phyloP scores from a whole-genome alignment of 805 yeast genomes.

The Cyberlindnera xishuangbannaensis region DNA sequence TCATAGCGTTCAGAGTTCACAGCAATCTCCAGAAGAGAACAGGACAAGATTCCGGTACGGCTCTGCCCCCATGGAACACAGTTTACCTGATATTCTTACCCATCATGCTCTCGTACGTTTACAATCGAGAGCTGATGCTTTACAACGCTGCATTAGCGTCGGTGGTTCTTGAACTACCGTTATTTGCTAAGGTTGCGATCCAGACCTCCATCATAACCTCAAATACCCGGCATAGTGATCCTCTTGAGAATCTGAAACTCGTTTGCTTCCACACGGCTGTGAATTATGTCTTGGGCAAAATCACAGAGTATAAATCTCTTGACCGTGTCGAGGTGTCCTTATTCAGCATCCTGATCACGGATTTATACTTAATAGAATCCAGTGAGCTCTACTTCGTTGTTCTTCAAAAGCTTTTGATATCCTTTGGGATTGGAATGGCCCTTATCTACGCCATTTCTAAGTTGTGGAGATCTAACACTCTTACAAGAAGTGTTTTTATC shows the following conservation, averaged over 20 bases:
- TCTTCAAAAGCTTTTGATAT: slow-evolving; percentile 27
- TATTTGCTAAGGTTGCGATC: slow-evolving; percentile 16
- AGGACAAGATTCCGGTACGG: slow-evolving; percentile 2
- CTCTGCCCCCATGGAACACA: slow-evolving; percentile 29
- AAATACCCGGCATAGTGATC: slow-evolving; percentile 18
- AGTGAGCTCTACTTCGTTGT: slow-evolving; percentile 25
- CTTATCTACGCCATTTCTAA: slow-evolving; percentile 21
- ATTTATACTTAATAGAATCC: slow-evolving; percentile 27
- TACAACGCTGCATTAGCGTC: slow-evolving; percentile 28
- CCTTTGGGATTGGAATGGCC: slow-evolving; percentile 24
- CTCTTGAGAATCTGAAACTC: slow-evolving; percentile 15
- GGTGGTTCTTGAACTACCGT: slow-evolving; percentile 26
- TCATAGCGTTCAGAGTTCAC: slow-evolving; percentile 16
- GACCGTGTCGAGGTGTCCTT: slow-evolving; percentile 33
- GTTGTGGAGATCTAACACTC: slow-evolving; percentile 12
- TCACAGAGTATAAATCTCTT: slow-evolving; percentile 32
- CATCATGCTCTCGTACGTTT: slow-evolving; percentile 25
- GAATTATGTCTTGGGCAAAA: slow-evolving; percentile 21
- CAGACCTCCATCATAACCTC: slow-evolving; percentile 19
- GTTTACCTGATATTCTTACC: slow-evolving; percentile 31
- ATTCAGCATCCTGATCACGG: slow-evolving; percentile 32
- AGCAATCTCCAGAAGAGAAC: background rate
- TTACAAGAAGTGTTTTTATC: slow-evolving; percentile 22
- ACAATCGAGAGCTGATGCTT: slow-evolving; percentile 21
- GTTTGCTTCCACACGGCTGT: slow-evolving; percentile 24